Evolutionary conservation across 805 yeast species (phyloP), one percentile per base, ranked within the genome.

Genomic region (Teunomyces kruisii): DNA sequence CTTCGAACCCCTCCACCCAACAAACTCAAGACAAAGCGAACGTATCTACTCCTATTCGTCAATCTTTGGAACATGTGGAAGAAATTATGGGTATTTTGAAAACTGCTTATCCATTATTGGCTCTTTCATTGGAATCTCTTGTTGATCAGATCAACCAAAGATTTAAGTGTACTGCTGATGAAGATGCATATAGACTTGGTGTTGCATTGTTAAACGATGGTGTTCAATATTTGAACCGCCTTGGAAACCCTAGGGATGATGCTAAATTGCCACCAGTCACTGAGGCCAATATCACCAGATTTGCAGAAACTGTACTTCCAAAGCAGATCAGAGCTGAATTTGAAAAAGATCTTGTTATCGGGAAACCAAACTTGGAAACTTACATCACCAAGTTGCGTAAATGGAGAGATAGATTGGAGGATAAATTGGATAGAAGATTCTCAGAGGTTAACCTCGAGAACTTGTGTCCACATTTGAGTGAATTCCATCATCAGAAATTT

Each of bases 401-500:
- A 57, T 94, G 99, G 99, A 79, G 97, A 54, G 91, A 90, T 53
- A 75, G 97, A 37, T 72, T 94, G 48, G 98, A 94, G 62, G 96
- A 88, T 55, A 90, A 88, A 60, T 75, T 94, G 48, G 98, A 94
- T 62, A 77, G 96, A 52, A 78, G 95, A 47, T 84, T 89, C 45
- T 79, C 83, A 24, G 80, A 81, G 54, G 86, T 90, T 40, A 86
- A 90, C 54, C 67, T 94, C 50, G 99, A 94, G 66, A 82, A 90
- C 46, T 75, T 94, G 50, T 90, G 97, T 57, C 97, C 98, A 12
- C 98, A 92, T 56, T 74, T 94, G 64, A 86, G 96, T 61, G 97
- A 91, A 61, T 94, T 95, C 80, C 99, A 94, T 67, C 96, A 94
- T 63, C 98, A 94, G 64, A 92, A 90, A 67, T 94, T 94, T 61